Base-by-base conservation (phyloP, 73 alveolate species). In the Paramecium sonneborni region DNA sequence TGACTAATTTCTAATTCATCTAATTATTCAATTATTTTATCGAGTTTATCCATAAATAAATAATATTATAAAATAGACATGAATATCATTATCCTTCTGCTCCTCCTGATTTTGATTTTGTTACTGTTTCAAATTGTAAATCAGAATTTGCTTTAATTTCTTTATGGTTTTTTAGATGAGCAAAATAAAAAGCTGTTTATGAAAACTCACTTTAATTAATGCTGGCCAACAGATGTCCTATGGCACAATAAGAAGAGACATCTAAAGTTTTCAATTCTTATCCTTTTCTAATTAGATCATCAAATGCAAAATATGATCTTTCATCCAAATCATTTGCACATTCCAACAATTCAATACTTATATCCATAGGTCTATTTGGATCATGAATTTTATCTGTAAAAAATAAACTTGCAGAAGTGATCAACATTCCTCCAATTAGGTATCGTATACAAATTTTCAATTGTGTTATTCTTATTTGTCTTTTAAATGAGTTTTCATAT, bases 11-110 rank as follows among this genome's bases (percentile, higher is more conserved):
- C 69, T 20, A 79, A 79, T 34, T 79, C 90, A 79, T 79, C 76
- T 24, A 79, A 62, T 79, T 79, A 21, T 6, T 44, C 46, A 30
- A 79, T 44, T 11, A 79, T 79, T 46, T 41, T 43, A 79, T 79
- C 90, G 2, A 79, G 32, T 79, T 79, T 79, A 20, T 39, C 90
- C 74, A 79, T 43, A 79, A 79, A 34, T 72, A 15, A 34, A 72
- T 18, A 52, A 52, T 52, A 52, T 52, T 18, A 52, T 52, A 52
- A 18, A 15, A n/a, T 18, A 52, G 26, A 52, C 6, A 62, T 62
- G 10, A 30, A 11, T 32, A 62, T 62, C 43, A 26, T 28, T 62
- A 62, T 6, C 52, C 46, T 62, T 14, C 68, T 52, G n/a, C 82
- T 5, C 24, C 39, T 24, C 39, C 48, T 4, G 10, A 28, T 23